A percentile compares a stretch with the other conserved stretches of the same genome.
Evolutionary conservation across 1,284 basidiomycete species (phyloP).

Genomic region (Hypsizygus ulmarius): DNA sequence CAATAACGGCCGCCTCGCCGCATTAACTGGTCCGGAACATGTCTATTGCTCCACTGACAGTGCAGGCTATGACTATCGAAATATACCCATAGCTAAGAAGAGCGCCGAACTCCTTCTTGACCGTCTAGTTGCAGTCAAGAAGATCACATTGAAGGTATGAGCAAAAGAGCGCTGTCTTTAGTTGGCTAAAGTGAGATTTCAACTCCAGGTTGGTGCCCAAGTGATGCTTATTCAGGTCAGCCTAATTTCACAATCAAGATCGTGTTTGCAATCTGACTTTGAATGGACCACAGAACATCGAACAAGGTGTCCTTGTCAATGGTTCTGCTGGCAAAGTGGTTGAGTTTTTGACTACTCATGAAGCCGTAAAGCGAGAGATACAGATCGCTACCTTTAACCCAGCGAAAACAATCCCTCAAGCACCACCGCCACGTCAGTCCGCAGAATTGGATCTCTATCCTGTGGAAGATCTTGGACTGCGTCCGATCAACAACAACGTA

Average conservation of each 20-base stretch:
- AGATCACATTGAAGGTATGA: slow-evolving; percentile 31
- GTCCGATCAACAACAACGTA: slow-evolving; percentile 22
- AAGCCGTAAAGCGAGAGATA: slow-evolving; percentile 30
- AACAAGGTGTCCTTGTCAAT: slow-evolving; percentile 78
- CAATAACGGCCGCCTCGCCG: slow-evolving; percentile 61
- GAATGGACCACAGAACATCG: slow-evolving; percentile 34
- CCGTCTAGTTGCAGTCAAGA: slow-evolving; percentile 26
- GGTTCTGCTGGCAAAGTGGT: slow-evolving; percentile 74
- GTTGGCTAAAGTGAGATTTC: slow-evolving; percentile 18
- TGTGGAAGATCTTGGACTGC: slow-evolving; percentile 2
- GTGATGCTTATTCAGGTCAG: slow-evolving; percentile 52
- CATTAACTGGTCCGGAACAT: slow-evolving; percentile 35
- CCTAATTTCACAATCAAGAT: background rate
- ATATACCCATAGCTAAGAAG: slow-evolving; percentile 22
- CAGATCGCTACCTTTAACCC: slow-evolving; percentile 23
- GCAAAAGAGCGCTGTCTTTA: background rate
- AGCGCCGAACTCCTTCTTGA: slow-evolving; percentile 26
- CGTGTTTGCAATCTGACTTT: slow-evolving; percentile 8
- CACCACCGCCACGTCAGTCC: slow-evolving; percentile 3
- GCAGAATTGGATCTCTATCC: background rate
- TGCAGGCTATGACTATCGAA: slow-evolving; percentile 29
- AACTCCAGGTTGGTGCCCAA: slow-evolving; percentile 46
- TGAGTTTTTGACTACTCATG: slow-evolving; percentile 49
- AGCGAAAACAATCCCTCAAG: background rate
- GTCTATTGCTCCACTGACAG: slow-evolving; percentile 31